phyloP scores from a whole-genome alignment of 169 alveolate genomes.

The Plasmodium chabaudi region DNA sequence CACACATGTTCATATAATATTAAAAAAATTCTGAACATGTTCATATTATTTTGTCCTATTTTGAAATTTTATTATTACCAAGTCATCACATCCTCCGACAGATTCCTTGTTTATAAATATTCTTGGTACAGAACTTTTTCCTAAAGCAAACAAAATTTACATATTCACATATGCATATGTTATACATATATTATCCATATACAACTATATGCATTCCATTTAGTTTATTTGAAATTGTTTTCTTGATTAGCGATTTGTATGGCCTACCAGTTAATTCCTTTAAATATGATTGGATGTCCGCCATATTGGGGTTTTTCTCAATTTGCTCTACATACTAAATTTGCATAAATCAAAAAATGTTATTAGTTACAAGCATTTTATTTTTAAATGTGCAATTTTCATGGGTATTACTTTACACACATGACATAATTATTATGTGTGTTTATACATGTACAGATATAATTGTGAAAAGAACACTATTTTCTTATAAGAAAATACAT shows the following conservation, averaged over 20 bases:
- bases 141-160: constrained; percentile 6
- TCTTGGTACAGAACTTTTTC: constrained; percentile 69
- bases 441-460: not conserved
- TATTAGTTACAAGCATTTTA: not conserved
- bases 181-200: not conserved
- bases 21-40: not conserved
- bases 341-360: not conserved
- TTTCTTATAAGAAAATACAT: not conserved
- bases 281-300: constrained; percentile 55
- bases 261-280: constrained; percentile 58
- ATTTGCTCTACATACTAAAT: constrained; percentile 50
- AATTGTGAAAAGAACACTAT: not conserved
- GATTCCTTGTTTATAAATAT: constrained; percentile 57
- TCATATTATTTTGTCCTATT: not conserved
- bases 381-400: not conserved
- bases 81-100: constrained; percentile 76
- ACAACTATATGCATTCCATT: not conserved
- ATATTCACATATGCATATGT: not conserved
- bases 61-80: constrained; percentile 21
- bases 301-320: constrained; percentile 61
- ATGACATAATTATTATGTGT: not conserved
- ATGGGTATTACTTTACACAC: not conserved
- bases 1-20: not conserved
- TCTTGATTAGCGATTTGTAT: not conserved
- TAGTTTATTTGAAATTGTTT: too few relatives aligned